Conservation (phyloP, 2,329 filamentous ascomycete species). For the Pseudocercospora musae region DNA sequence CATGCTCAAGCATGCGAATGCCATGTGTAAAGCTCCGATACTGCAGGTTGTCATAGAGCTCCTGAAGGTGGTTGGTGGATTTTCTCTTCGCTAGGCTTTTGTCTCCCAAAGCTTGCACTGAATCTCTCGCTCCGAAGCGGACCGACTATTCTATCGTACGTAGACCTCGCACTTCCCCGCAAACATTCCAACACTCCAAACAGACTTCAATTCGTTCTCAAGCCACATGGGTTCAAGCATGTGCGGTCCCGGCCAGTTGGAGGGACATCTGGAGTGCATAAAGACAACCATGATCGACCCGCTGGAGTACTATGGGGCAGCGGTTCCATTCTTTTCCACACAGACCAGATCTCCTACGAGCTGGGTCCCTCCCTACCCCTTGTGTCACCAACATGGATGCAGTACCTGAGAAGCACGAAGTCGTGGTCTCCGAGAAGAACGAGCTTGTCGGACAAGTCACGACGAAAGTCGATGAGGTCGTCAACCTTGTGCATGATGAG, state of each 20-base stretch:
- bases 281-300: neutral
- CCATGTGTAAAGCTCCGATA: neutral
- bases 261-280: neutral
- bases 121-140: slow-evolving; percentile 6
- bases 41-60: neutral
- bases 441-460: slow-evolving; percentile 2
- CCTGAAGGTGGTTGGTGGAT: neutral
- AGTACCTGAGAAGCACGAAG: neutral
- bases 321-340: neutral
- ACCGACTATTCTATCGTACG: neutral
- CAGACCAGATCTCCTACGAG: neutral
- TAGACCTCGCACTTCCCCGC: neutral
- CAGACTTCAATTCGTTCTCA: neutral
- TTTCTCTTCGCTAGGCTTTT: neutral
- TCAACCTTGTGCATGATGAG: slow-evolving; percentile 3
- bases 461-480: slow-evolving; percentile 4
- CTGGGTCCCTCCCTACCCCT: neutral
- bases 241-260: neutral
- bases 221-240: neutral
- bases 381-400: neutral
- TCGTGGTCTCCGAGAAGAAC: neutral
- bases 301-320: neutral
- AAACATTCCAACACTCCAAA: neutral
- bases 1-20: neutral
- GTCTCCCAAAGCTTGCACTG: neutral